These are phyloP conservation scores for Podospora conica DNA, from an alignment of 495 filamentous ascomycete genomes.

Conservation along the genomic window DNA sequence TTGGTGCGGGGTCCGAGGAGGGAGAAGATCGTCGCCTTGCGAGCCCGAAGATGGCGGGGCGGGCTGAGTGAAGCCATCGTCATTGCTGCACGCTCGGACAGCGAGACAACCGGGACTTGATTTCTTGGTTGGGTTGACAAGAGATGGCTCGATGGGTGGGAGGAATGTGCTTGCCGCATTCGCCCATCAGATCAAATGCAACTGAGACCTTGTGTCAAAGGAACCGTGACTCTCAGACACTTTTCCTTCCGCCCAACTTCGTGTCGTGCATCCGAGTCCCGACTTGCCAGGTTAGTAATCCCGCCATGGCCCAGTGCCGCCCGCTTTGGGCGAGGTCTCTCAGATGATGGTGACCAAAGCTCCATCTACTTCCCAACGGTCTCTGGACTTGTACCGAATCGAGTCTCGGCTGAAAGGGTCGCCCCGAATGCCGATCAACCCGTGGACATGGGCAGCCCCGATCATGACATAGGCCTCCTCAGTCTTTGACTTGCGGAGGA, in stretches of 20 bases:
- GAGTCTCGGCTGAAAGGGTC: too few relatives aligned
- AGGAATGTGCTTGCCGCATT: not conserved
- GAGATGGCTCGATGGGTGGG: too few relatives aligned
- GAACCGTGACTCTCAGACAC: not conserved
- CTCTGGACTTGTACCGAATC: too few relatives aligned
- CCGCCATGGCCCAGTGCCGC: too few relatives aligned
- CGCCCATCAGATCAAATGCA: not conserved
- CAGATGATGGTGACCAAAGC: too few relatives aligned
- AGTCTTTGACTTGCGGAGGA: not conserved
- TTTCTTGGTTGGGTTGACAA: not conserved
- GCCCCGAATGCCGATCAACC: not conserved
- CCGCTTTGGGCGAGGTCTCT: too few relatives aligned
- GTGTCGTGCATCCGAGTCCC: too few relatives aligned
- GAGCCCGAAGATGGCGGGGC: not conserved
- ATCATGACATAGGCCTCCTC: not conserved
- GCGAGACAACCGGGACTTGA: not conserved
- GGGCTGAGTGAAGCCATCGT: not conserved
- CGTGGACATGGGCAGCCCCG: not conserved
- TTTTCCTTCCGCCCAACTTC: too few relatives aligned
- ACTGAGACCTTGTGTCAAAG: not conserved
- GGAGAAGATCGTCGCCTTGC: not conserved
- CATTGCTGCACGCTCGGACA: slow-evolving; percentile 6
- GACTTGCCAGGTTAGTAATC: too few relatives aligned
- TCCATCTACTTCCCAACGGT: too few relatives aligned
- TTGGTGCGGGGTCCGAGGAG: not conserved